phyloP scores from a whole-genome alignment of 2,329 filamentous ascomycete species.

The Truncatella angustata region DNA sequence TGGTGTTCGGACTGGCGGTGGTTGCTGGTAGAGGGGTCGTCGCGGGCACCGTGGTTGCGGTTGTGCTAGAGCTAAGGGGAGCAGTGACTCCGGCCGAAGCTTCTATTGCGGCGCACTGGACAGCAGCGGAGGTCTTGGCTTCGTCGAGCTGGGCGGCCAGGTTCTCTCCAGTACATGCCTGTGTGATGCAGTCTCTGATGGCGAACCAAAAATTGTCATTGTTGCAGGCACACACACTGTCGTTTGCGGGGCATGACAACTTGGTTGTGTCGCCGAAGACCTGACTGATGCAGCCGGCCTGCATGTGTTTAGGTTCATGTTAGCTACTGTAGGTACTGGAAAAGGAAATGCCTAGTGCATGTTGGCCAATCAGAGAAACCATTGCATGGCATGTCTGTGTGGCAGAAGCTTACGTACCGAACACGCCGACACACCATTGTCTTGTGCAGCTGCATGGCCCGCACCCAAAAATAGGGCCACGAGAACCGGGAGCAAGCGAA shows the following conservation, averaged over 20 bases:
- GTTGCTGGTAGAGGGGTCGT: neutral
- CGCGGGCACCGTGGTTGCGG: neutral
- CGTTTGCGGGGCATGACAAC: slow-evolving; percentile 5
- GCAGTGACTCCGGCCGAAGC: slow-evolving; percentile 3
- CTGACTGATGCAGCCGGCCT: slow-evolving; percentile 10
- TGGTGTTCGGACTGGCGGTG: neutral
- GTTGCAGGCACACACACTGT: slow-evolving; percentile 10
- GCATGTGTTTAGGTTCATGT: slow-evolving; percentile 2
- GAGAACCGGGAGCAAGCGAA: neutral
- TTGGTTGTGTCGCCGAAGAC: slow-evolving; percentile 9
- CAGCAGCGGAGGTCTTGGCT: neutral
- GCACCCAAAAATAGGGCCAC: slow-evolving; percentile 8
- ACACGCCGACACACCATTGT: slow-evolving; percentile 1
- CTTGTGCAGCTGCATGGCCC: slow-evolving; percentile 1
- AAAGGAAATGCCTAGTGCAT: neutral
- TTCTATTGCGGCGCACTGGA: slow-evolving; percentile 2
- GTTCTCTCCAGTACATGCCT: slow-evolving; percentile 8
- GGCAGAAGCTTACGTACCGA: slow-evolving; percentile 7
- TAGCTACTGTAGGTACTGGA: slow-evolving; percentile 5
- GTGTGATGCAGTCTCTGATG: slow-evolving; percentile 13
- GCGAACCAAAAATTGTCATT: slow-evolving; percentile 7
- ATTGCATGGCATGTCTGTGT: neutral
- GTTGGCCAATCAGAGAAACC: neutral
- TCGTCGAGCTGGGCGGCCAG: neutral
- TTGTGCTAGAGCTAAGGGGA: neutral